Evolutionary conservation across 768 basidiomycete species (phyloP), one percentile per base, ranked within the genome.

Genomic region (Xerocomellus intermedius): DNA sequence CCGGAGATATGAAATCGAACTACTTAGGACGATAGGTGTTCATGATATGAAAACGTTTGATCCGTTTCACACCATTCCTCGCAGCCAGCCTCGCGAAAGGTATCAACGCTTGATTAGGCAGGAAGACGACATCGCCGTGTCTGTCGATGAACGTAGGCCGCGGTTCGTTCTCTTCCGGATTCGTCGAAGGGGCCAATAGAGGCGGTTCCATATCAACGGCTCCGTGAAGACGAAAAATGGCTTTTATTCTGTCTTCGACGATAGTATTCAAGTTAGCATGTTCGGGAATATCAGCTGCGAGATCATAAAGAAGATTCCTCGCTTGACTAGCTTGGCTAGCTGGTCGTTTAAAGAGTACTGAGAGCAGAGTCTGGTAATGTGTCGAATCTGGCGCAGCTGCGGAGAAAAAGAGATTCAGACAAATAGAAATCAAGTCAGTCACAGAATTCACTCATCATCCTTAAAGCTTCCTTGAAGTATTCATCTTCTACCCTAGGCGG

Each of bases 121-220:
- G 74, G 19, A 78, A 77, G 7, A 94, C 85, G 0, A 89, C 75
- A 58, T 91, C 89, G 2, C 89, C 92, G 52, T 86, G 86, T 43
- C 83, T 76, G 71, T 96, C 94, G 30, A 98, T 80, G 59, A 92
- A 84, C 7, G 84, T 75, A 3, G 88, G 90, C 28, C 86, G 82
- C 8, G 77, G 81, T 39, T 79, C 78, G 32, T 86, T 82, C 30
- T 89, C 86, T 17, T 83, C 82, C 4, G 78, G 73, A 30, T 85
- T 79, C 45, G 82, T 77, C 2, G 83, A 77, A 1, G 89, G 94
- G 68, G 92, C 82, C 12, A 97, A 75, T n/a, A 95, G 70, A 0
- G 93, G 88, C 1, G 93, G 87, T 61, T 91, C 89, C 71, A 87
- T 86, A 58, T 94, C 85, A 2, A 96, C 83, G 4, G 95, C 94